Evolutionary conservation across 2,329 filamentous ascomycete genomes (phyloP).

Genomic region (Colletotrichum aenigma): DNA sequence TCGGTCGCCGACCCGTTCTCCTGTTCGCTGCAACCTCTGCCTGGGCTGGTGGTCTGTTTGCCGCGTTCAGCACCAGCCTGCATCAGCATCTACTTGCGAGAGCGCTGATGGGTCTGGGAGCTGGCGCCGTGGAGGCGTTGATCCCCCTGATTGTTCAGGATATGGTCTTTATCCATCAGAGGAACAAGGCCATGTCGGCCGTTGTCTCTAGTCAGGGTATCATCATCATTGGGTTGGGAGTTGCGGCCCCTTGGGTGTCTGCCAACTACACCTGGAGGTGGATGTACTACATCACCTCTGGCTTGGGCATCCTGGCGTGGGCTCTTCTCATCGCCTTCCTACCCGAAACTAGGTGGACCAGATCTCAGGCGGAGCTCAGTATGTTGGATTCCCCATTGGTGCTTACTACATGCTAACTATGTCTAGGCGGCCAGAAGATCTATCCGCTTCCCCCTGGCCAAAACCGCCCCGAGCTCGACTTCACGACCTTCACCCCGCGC

Average conservation of each 20-base stretch:
- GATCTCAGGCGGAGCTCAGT: slow-evolving; percentile 33
- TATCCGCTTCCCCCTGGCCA: slow-evolving; percentile 28
- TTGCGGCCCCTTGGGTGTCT: slow-evolving; percentile 32
- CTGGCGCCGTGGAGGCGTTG: slow-evolving; percentile 36
- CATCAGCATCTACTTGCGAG: slow-evolving; percentile 33
- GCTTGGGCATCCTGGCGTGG: slow-evolving; percentile 33
- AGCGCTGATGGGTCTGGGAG: slow-evolving; percentile 36
- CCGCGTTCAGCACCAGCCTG: slow-evolving; percentile 32
- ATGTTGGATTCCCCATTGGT: not conserved
- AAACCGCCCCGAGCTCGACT: slow-evolving; percentile 31
- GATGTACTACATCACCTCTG: slow-evolving; percentile 37
- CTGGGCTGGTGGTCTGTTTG: slow-evolving; percentile 38
- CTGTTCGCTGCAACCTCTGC: slow-evolving; percentile 32
- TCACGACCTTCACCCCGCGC: slow-evolving; percentile 26
- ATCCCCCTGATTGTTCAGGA: slow-evolving; percentile 42
- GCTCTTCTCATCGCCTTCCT: slow-evolving; percentile 32
- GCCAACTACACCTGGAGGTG: slow-evolving; percentile 35
- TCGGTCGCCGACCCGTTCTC: slow-evolving; percentile 38
- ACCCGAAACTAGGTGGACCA: slow-evolving; percentile 37
- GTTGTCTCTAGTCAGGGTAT: slow-evolving; percentile 33
- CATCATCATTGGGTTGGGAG: slow-evolving; percentile 30
- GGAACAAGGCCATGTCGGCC: slow-evolving; percentile 35
- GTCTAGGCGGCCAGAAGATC: slow-evolving; percentile 7
- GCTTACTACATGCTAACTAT: not conserved
- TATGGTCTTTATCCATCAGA: slow-evolving; percentile 40